These are phyloP conservation scores for Venturia aucupariae DNA, from an alignment of 2,329 filamentous ascomycete genomes.

Conservation along the genomic window DNA sequence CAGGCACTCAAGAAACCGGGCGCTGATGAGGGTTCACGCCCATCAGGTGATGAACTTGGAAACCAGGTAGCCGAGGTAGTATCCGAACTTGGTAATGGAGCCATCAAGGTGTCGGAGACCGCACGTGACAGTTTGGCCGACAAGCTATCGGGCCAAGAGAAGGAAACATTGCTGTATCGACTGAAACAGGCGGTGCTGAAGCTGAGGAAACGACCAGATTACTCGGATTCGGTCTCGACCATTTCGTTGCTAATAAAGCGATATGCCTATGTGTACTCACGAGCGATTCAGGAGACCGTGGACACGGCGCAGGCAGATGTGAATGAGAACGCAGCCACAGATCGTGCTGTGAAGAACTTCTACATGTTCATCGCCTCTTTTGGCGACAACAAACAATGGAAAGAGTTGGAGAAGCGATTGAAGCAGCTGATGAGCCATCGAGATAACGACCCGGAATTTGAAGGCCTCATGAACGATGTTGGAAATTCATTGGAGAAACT, in stretches of 20 bases:
- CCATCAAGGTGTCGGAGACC: slow-evolving; percentile 41
- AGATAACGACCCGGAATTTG: slow-evolving; percentile 71
- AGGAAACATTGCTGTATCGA: slow-evolving; percentile 61
- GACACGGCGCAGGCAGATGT: slow-evolving; percentile 61
- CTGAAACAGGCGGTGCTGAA: slow-evolving; percentile 68
- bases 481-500: slow-evolving; percentile 69
- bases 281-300: slow-evolving; percentile 58
- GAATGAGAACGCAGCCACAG: slow-evolving; percentile 62
- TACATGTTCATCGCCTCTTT: slow-evolving; percentile 76
- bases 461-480: slow-evolving; percentile 63
- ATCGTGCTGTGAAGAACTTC: slow-evolving; percentile 67
- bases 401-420: slow-evolving; percentile 60
- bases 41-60: slow-evolving; percentile 54
- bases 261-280: slow-evolving; percentile 70
- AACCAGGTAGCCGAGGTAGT: slow-evolving; percentile 37
- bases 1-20: slow-evolving; percentile 44
- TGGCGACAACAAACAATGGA: slow-evolving; percentile 65
- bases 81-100: slow-evolving; percentile 28
- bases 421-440: slow-evolving; percentile 64
- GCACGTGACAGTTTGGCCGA: slow-evolving; percentile 63
- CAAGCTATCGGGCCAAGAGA: slow-evolving; percentile 64
- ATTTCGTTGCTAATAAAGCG: slow-evolving; percentile 65
- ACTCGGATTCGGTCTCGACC: slow-evolving; percentile 76
- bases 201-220: slow-evolving; percentile 68
- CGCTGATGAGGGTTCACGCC: slow-evolving; percentile 31